Conservation (phyloP, 495 filamentous ascomycete genomes). For the Penicillium odoratum region DNA sequence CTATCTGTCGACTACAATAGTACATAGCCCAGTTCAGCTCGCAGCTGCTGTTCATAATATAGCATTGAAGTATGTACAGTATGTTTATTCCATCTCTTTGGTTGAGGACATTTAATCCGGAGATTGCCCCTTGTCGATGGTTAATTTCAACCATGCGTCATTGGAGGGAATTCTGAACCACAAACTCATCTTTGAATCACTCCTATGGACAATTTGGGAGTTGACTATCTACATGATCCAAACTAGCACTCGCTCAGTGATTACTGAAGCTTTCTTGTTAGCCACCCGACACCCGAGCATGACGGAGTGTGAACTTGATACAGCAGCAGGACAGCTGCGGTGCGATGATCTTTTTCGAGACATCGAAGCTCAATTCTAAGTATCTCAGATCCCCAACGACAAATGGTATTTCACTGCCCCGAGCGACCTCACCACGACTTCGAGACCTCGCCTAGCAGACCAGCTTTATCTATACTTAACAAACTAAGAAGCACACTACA, state of each 20-base stretch:
- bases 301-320: constrained; percentile 10
- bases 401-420: constrained; percentile 24
- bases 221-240: background rate
- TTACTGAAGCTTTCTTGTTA: background rate
- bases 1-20: too few relatives aligned
- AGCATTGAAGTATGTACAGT: too few relatives aligned
- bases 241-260: background rate
- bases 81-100: too few relatives aligned
- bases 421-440: constrained; percentile 32
- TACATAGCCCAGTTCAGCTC: too few relatives aligned
- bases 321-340: background rate
- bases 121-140: background rate
- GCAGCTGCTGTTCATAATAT: too few relatives aligned
- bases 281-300: background rate
- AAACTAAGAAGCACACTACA: constrained; percentile 31
- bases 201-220: background rate
- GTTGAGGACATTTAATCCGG: background rate
- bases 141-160: constrained; percentile 3
- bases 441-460: constrained; percentile 34
- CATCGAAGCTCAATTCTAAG: constrained; percentile 17
- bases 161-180: background rate
- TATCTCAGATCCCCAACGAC: constrained; percentile 12
- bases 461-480: constrained; percentile 45
- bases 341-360: constrained; percentile 15
- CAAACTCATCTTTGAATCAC: background rate